Percentiles rank a stretch among this genome's conserved stretches.
These are phyloP conservation scores for Malus hybrid DNA, from an alignment of 331 rosid genomes.

Conservation along the genomic window DNA sequence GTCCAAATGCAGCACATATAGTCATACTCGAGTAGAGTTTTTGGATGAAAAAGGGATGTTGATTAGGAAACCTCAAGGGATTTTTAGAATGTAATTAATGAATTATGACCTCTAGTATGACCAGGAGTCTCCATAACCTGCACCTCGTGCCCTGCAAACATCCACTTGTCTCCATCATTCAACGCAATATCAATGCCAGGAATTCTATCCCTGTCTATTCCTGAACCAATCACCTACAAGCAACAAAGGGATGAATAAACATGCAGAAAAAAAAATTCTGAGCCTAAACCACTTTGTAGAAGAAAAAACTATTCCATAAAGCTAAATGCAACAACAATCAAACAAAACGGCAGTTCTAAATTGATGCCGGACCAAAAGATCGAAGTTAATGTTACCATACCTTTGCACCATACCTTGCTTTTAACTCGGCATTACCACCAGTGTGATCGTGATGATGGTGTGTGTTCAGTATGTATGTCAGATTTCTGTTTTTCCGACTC, in stretches of 20 bases:
- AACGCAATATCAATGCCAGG: constrained; percentile 85
- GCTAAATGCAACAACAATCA: neutral
- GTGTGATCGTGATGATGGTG: constrained; percentile 95
- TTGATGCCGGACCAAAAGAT: neutral
- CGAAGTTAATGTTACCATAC: constrained; percentile 34
- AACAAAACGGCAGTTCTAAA: neutral
- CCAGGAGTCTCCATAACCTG: constrained; percentile 92
- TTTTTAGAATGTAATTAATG: constrained; percentile 5
- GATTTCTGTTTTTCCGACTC: constrained; percentile 69
- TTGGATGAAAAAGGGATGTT: neutral
- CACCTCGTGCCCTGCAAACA: constrained; percentile 98
- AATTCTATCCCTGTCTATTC: constrained; percentile 64
- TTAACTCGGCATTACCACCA: constrained; percentile 85
- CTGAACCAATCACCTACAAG: constrained; percentile 87
- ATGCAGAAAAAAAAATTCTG: constrained; percentile 1
- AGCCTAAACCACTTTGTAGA: neutral
- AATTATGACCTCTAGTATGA: constrained; percentile 72
- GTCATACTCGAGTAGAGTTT: neutral
- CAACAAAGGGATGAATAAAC: constrained; percentile 1
- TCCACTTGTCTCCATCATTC: constrained; percentile 96
- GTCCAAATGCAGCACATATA: neutral
- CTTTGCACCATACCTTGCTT: constrained; percentile 95
- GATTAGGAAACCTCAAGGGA: constrained; percentile 6
- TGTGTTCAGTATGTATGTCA: constrained; percentile 88
- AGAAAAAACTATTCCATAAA: neutral